Percentiles rank a stretch among this genome's conserved stretches.
Conservation (phyloP, 139 green algal genomes). For the Mychonastes homosphaera region DNA sequence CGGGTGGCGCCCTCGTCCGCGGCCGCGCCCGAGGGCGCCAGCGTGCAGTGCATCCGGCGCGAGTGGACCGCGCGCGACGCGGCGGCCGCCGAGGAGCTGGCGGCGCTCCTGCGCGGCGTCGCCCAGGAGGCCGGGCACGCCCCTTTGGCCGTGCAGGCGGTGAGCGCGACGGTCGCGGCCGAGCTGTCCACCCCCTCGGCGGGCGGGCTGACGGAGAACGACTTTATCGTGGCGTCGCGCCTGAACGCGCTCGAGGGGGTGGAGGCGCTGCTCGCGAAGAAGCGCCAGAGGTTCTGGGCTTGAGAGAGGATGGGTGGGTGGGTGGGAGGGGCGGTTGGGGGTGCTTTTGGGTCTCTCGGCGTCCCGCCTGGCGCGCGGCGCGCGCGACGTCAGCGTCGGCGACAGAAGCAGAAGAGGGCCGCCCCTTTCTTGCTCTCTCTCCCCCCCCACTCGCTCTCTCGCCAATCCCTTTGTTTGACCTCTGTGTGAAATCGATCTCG, state of each 20-base stretch:
- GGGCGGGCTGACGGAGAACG: constrained; percentile 81
- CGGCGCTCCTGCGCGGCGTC: constrained; percentile 30
- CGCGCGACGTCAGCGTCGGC: no score
- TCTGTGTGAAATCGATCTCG: no score
- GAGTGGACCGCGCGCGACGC: constrained; percentile 53
- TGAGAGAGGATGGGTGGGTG: constrained; percentile 18
- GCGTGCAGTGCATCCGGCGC: constrained; percentile 36
- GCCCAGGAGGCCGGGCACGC: constrained; percentile 57
- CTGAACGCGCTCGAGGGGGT: constrained; percentile 58
- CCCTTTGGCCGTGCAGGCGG: constrained; percentile 40
- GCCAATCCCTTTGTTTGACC: no score
- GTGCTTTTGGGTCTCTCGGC: not conserved
- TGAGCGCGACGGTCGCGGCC: constrained; percentile 42
- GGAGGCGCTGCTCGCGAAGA: constrained; percentile 61
- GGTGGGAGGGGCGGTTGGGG: not conserved
- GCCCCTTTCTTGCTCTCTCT: no score
- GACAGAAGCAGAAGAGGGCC: no score
- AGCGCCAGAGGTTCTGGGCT: constrained; percentile 57
- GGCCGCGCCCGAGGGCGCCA: not conserved
- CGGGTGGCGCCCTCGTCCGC: constrained; percentile 9
- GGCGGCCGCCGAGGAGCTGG: constrained; percentile 14
- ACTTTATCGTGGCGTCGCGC: constrained; percentile 84
- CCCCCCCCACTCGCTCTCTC: no score
- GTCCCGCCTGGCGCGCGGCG: no score
- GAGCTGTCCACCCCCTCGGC: constrained; percentile 45